A percentile compares a stretch with the other conserved stretches of the same genome.
These are phyloP conservation scores for Eragrostis nindensis DNA, from an alignment of 176 grass and related monocot genomes.

Conservation along the genomic window DNA sequence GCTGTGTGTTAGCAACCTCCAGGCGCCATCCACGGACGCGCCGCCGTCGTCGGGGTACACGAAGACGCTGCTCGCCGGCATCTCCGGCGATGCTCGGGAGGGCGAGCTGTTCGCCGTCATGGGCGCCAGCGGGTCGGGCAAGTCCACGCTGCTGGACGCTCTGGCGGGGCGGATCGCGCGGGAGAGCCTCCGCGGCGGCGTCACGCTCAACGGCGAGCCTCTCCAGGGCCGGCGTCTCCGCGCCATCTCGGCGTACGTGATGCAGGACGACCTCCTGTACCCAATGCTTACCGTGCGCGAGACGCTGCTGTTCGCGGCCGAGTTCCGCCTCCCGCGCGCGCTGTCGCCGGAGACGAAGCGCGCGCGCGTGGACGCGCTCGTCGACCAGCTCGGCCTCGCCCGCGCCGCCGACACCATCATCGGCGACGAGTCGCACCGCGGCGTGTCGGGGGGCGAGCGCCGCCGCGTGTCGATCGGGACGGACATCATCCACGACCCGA, in stretches of 20 bases:
- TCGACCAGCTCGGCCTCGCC: constrained; percentile 77
- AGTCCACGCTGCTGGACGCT: constrained; percentile 85
- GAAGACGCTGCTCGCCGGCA: constrained; percentile 59
- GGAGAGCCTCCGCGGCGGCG: constrained; percentile 59
- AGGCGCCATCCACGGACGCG: too few species aligned
- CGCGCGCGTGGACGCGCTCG: constrained; percentile 61
- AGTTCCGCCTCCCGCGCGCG: constrained; percentile 72
- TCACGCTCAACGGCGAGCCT: constrained; percentile 63
- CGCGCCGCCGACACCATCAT: constrained; percentile 74
- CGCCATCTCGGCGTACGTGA: constrained; percentile 74
- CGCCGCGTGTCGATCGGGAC: constrained; percentile 76
- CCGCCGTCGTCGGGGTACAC: background rate
- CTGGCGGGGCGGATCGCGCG: constrained; percentile 59
- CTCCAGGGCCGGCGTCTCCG: constrained; percentile 61
- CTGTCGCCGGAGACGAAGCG: constrained; percentile 56
- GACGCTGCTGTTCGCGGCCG: constrained; percentile 77
- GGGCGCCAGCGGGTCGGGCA: constrained; percentile 82
- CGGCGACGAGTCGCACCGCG: constrained; percentile 65
- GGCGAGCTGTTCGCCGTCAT: constrained; percentile 81
- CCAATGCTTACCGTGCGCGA: constrained; percentile 92
- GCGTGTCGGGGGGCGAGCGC: constrained; percentile 78
- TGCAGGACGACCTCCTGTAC: constrained; percentile 92
- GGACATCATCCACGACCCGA: constrained; percentile 88
- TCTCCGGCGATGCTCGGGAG: constrained; percentile 68
- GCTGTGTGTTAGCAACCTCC: too few species aligned